These are phyloP conservation scores for Fusarium proliferatum DNA, from an alignment of 2,329 filamentous ascomycete species.

Conservation along the genomic window DNA sequence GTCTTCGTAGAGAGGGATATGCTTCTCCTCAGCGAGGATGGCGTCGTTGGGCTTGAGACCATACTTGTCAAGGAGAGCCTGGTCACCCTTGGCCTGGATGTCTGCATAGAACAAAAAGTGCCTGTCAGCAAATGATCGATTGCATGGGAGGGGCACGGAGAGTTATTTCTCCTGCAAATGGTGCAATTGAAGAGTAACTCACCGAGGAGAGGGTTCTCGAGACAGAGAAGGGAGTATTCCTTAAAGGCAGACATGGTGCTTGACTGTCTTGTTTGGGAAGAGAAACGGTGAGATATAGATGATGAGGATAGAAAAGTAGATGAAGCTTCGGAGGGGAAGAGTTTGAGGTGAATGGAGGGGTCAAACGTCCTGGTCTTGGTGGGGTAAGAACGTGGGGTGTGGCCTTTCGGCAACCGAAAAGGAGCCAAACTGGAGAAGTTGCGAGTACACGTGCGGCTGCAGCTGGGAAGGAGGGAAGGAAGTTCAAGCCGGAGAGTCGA, in stretches of 20 bases:
- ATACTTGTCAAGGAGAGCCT: constrained; percentile 91
- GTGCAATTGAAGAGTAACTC: constrained; percentile 46
- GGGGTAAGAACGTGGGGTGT: constrained; percentile 41
- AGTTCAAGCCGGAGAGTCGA: constrained; percentile 10
- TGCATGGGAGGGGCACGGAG: neutral
- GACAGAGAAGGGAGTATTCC: constrained; percentile 88
- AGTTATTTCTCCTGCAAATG: neutral
- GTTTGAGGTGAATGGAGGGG: constrained; percentile 45
- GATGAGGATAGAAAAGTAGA: constrained; percentile 18
- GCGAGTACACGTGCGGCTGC: constrained; percentile 41
- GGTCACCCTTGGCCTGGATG: constrained; percentile 88
- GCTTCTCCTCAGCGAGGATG: constrained; percentile 94
- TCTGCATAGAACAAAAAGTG: constrained; percentile 62
- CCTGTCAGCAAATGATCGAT: constrained; percentile 32
- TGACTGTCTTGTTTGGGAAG: constrained; percentile 31
- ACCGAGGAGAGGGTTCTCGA: constrained; percentile 98
- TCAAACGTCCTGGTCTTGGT: constrained; percentile 38
- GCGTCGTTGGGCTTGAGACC: constrained; percentile 95
- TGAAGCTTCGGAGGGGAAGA: constrained; percentile 41
- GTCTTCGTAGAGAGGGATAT: constrained; percentile 91
- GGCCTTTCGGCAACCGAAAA: constrained; percentile 38
- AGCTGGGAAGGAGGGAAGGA: constrained; percentile 18
- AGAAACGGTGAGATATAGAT: constrained; percentile 15
- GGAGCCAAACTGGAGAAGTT: constrained; percentile 38
- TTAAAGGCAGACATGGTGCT: constrained; percentile 76